Percentiles rank a stretch among this genome's conserved stretches.
These are phyloP conservation scores for Paraphoma chrysanthemicola DNA, from an alignment of 2,329 filamentous ascomycete species.

Conservation along the genomic window DNA sequence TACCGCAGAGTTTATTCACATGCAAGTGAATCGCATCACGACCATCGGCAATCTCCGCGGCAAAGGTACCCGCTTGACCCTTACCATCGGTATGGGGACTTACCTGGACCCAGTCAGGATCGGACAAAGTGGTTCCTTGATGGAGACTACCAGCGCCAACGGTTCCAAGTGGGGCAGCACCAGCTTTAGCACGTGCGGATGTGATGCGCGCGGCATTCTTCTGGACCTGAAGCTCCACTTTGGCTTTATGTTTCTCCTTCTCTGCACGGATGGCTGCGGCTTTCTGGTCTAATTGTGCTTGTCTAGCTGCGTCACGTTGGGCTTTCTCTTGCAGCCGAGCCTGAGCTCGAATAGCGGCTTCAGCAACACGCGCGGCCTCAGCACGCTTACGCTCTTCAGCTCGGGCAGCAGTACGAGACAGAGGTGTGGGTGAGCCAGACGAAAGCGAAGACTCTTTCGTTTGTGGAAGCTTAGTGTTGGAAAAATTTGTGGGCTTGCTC, in stretches of 20 bases:
- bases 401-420: not conserved
- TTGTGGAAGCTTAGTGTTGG: not conserved
- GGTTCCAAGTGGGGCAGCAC: slow-evolving; percentile 4
- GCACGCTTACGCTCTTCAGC: slow-evolving; percentile 3
- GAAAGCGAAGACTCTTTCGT: not conserved
- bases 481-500: too few species aligned
- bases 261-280: slow-evolving; percentile 14
- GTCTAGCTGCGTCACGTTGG: slow-evolving; percentile 12
- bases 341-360: slow-evolving; percentile 1
- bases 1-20: slow-evolving; percentile 7
- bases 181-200: slow-evolving; percentile 21
- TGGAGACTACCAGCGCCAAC: not conserved
- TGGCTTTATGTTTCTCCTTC: slow-evolving; percentile 12
- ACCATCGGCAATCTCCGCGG: not conserved
- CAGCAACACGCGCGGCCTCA: slow-evolving; percentile 6
- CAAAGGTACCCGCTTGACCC: not conserved
- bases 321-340: slow-evolving; percentile 12
- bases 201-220: slow-evolving; percentile 17
- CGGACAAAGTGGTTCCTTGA: not conserved
- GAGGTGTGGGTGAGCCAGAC: not conserved
- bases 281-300: slow-evolving; percentile 15
- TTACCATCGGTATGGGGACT: not conserved
- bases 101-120: not conserved
- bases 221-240: slow-evolving; percentile 3
- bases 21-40: not conserved